Percentiles rank a stretch among this genome's conserved stretches.
Evolutionary conservation across 164 flowering plant species (phyloP).

Genomic region (Macadamia integrifolia): DNA sequence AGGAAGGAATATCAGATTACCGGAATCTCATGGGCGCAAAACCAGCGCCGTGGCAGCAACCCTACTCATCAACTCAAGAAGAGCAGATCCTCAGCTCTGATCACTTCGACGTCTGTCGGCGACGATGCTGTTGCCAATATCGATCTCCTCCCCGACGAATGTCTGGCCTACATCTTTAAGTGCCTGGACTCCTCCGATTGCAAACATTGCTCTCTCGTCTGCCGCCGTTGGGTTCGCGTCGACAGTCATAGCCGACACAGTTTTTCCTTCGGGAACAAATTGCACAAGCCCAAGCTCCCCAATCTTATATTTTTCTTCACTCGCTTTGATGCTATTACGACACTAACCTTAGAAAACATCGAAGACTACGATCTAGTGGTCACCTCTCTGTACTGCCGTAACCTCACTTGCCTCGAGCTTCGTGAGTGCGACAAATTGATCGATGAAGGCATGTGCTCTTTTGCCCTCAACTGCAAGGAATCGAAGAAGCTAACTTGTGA

Average conservation of each 20-base stretch:
- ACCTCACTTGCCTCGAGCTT: constrained; percentile 63
- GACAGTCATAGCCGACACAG: constrained; percentile 70
- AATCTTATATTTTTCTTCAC: constrained; percentile 39
- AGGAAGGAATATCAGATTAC: too few species aligned
- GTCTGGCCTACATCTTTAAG: constrained; percentile 58
- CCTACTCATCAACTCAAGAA: too few species aligned
- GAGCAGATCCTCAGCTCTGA: too few species aligned
- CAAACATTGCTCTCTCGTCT: constrained; percentile 56
- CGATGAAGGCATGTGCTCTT: constrained; percentile 47
- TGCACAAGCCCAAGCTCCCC: constrained; percentile 19
- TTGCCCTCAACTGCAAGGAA: constrained; percentile 46
- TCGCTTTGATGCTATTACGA: constrained; percentile 64
- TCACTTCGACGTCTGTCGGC: too few species aligned
- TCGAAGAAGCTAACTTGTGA: constrained; percentile 65
- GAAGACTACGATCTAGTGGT: constrained; percentile 47
- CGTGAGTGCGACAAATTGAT: constrained; percentile 68
- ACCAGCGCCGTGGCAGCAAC: too few species aligned
- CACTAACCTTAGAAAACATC: constrained; percentile 61
- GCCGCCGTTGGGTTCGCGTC: constrained; percentile 58
- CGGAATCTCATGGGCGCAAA: too few species aligned
- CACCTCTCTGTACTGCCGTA: constrained; percentile 50
- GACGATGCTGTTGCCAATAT: too few species aligned
- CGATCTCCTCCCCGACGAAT: constrained; percentile 57
- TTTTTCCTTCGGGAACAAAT: constrained; percentile 46
- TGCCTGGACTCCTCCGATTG: constrained; percentile 55